Evolutionary conservation across 225 moss, liverwort and hornwort species (phyloP).

Genomic region (Anthoceros angustus): DNA sequence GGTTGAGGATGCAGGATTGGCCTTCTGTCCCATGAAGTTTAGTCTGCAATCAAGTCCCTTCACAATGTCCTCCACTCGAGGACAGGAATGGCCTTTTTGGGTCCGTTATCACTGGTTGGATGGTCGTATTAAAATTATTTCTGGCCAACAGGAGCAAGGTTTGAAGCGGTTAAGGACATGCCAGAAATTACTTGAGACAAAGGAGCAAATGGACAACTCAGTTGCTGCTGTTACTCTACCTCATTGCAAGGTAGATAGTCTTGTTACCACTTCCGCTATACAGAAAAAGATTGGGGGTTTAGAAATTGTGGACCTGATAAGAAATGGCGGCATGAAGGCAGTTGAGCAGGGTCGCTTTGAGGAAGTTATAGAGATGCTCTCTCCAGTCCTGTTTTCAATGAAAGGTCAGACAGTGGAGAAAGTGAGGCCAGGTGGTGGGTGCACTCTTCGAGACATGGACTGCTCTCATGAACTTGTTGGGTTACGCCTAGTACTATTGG

Average conservation of each 20-base stretch:
- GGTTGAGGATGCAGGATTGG: background rate
- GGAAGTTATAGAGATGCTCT: conserved; percentile 59
- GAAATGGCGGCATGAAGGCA: conserved; percentile 53
- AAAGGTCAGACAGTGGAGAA: conserved; percentile 29
- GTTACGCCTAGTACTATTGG: conserved; percentile 54
- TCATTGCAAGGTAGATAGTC: conserved; percentile 71
- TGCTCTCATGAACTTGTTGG: conserved; percentile 75
- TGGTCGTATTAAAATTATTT: conserved; percentile 60
- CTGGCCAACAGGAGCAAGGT: conserved; percentile 70
- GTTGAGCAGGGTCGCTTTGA: conserved; percentile 42
- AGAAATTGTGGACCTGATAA: conserved; percentile 66
- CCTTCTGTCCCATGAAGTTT: too few relatives aligned
- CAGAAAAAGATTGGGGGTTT: conserved; percentile 74
- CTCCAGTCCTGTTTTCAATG: conserved; percentile 52
- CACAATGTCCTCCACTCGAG: conserved; percentile 12
- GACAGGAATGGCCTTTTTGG: conserved; percentile 73
- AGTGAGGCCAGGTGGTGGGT: conserved; percentile 29
- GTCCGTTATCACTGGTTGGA: conserved; percentile 77
- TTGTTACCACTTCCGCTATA: conserved; percentile 49
- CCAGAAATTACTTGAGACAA: conserved; percentile 48
- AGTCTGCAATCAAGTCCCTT: background rate
- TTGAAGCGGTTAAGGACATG: conserved; percentile 65
- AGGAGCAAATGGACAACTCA: conserved; percentile 22
- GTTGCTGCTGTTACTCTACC: conserved; percentile 37
- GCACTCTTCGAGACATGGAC: conserved; percentile 51